phyloP scores from a whole-genome alignment of 1,139 yeast species.

The Yamadazyma triangularis region DNA sequence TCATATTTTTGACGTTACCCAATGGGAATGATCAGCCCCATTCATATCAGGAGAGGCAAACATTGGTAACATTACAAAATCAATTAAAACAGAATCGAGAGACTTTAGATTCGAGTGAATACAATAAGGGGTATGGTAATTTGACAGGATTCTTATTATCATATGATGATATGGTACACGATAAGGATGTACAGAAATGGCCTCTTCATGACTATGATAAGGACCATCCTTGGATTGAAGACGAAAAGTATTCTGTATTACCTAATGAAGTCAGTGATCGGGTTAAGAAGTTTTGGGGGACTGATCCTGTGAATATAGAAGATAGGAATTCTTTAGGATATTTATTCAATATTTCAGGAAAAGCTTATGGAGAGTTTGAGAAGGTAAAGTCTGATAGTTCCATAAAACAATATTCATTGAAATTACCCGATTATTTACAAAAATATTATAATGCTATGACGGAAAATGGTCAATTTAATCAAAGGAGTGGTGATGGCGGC shows the following conservation, averaged over 20 bases:
- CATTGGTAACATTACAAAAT: slow-evolving; percentile 25
- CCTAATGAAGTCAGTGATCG: slow-evolving; percentile 53
- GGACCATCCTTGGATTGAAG: slow-evolving; percentile 47
- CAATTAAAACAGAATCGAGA: slow-evolving; percentile 26
- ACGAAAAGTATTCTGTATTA: slow-evolving; percentile 51
- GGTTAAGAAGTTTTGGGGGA: slow-evolving; percentile 50
- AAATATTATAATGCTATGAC: slow-evolving; percentile 27
- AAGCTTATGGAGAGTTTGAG: slow-evolving; percentile 41
- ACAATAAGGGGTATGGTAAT: slow-evolving; percentile 58
- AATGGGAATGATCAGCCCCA: slow-evolving; percentile 28
- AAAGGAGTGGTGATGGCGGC: slow-evolving; percentile 12
- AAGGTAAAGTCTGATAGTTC: slow-evolving; percentile 3
- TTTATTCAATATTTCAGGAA: slow-evolving; percentile 50
- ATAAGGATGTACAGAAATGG: slow-evolving; percentile 47
- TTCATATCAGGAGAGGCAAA: slow-evolving; percentile 23
- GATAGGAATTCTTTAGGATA: slow-evolving; percentile 25
- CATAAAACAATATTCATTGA: slow-evolving; percentile 17
- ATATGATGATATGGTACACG: slow-evolving; percentile 49
- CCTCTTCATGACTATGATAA: slow-evolving; percentile 46
- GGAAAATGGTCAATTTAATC: slow-evolving; percentile 18
- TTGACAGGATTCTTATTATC: slow-evolving; percentile 68
- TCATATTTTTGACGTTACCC: slow-evolving; percentile 31
- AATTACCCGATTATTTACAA: slow-evolving; percentile 41
- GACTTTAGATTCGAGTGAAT: slow-evolving; percentile 38
- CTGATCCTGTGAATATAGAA: slow-evolving; percentile 12